Base-by-base conservation (phyloP, 2,329 filamentous ascomycete species). In the Penicillium nordicum region DNA sequence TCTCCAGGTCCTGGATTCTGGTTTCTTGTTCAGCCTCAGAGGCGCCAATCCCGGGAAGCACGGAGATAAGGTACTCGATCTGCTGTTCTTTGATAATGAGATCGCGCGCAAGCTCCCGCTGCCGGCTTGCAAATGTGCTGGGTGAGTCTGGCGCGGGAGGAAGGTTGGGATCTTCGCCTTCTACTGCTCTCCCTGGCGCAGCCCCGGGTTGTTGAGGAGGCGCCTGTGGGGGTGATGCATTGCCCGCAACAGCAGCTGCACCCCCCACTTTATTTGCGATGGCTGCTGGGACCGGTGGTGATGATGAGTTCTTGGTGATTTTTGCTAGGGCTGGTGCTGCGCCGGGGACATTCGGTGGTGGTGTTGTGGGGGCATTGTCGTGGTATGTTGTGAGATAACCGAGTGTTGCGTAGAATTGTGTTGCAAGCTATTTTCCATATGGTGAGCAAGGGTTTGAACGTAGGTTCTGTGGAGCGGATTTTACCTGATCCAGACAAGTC, bases 321-420 rank as follows among this genome's bases (percentile, higher is more conserved):
- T 71, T 76, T 14, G 74, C 73, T 40, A 76, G 70, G 36, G 69
- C 65, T 1, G 72, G 76, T 30, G 71, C 72, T 53, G 69, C 69
- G 58, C 67, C 60, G 44, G 65, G 67, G 58, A 70, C 64, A 55
- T 67, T 65, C 42, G 60, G 61, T 16, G 71, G 73, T 34, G 64
- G 67, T 12, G 57, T 73, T 30, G 71, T 74, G 53, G 70, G 72
- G 42, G 70, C 75, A 63, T 73, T 75, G 67, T 75, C 77, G 67
- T 76, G 77, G 69, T 77, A 79, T 55, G 70, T 76, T 53, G 69
- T 75, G 55, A 80, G 71, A 65, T 80, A 80, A 69, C 75, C 74
- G 54, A 80, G 69, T 32, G 78, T 79, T 53, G 78, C 77, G 68
- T 79, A 80, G 74, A 79, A 79, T 72, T 80, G 78, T 46, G 77